These are phyloP conservation scores for Zygoascus ofunaensis DNA, from an alignment of 805 yeast species.

Conservation along the genomic window DNA sequence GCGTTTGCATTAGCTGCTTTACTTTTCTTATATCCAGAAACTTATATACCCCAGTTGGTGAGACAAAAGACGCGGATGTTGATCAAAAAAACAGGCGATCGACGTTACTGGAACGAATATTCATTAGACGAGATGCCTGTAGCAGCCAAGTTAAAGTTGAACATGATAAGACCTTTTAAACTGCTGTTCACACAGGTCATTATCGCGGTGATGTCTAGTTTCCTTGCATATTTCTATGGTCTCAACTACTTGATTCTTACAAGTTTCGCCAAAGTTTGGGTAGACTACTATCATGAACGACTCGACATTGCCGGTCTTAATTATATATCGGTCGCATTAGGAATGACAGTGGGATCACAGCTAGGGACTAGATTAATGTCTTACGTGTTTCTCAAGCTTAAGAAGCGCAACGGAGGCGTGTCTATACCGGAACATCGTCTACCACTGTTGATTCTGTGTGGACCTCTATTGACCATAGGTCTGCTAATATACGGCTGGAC, in stretches of 20 bases:
- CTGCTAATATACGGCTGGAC: constrained; percentile 68
- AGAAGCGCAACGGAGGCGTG: constrained; percentile 40
- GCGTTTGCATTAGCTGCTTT: constrained; percentile 39
- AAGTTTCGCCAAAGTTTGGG: constrained; percentile 48
- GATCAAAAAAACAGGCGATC: constrained; percentile 46
- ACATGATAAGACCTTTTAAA: constrained; percentile 47
- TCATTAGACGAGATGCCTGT: constrained; percentile 33
- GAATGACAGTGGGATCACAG: constrained; percentile 42
- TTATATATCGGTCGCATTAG: constrained; percentile 49
- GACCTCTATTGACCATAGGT: constrained; percentile 49
- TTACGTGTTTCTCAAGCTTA: constrained; percentile 31
- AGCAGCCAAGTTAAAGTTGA: constrained; percentile 24
- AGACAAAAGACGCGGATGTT: constrained; percentile 37
- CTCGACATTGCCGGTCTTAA: constrained; percentile 47
- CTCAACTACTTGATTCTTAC: constrained; percentile 53
- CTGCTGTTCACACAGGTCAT: constrained; percentile 50
- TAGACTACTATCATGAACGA: constrained; percentile 37
- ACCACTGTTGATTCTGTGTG: constrained; percentile 44
- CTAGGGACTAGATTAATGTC: constrained; percentile 40
- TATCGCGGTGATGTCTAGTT: constrained; percentile 51
- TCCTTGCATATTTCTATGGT: constrained; percentile 58
- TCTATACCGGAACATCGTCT: constrained; percentile 52
- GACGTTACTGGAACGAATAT: constrained; percentile 46
- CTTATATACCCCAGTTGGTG: constrained; percentile 49
- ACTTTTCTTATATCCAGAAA: constrained; percentile 41